These are phyloP conservation scores for Rhizopogon vesiculosus DNA, from an alignment of 768 basidiomycete species.

Conservation along the genomic window DNA sequence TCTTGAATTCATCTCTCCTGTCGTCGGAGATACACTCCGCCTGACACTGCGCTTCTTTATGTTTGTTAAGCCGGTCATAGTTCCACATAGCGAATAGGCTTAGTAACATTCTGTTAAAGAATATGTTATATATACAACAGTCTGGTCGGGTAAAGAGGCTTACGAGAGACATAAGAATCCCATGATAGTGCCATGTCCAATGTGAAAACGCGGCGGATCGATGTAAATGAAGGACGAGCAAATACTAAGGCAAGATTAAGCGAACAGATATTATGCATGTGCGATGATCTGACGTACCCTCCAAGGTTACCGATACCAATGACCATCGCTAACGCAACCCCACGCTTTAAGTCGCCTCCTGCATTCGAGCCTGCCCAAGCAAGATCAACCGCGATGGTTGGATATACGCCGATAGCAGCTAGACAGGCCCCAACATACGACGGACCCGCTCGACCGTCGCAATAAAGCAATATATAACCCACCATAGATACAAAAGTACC, in stretches of 20 bases:
- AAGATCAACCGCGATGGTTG: constrained; percentile 41
- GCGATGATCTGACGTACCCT: constrained; percentile 31
- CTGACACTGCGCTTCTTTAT: constrained; percentile 40
- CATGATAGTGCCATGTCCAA: constrained; percentile 33
- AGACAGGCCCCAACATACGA: constrained; percentile 46
- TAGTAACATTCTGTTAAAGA: constrained; percentile 33
- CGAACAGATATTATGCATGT: constrained; percentile 19
- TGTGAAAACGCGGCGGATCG: constrained; percentile 31
- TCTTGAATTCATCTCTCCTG: constrained; percentile 34
- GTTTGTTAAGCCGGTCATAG: constrained; percentile 44
- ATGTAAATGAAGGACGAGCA: constrained; percentile 39
- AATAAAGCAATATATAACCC: constrained; percentile 48
- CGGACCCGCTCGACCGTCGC: constrained; percentile 13
- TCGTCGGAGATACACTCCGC: constrained; percentile 38
- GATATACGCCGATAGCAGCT: constrained; percentile 48
- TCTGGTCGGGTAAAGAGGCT: neutral
- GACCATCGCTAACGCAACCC: constrained; percentile 47
- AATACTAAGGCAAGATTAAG: constrained; percentile 20
- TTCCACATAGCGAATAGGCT: constrained; percentile 43
- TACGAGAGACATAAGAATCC: constrained; percentile 30
- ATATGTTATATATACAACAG: constrained; percentile 23
- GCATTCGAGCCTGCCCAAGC: constrained; percentile 55
- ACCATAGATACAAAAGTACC: constrained; percentile 39
- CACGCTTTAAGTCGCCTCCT: constrained; percentile 52
- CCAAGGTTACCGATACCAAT: constrained; percentile 54